A percentile compares a stretch with the other conserved stretches of the same genome.
Conservation (phyloP, 257 asterid genomes). For the Sherardia arvensis region DNA sequence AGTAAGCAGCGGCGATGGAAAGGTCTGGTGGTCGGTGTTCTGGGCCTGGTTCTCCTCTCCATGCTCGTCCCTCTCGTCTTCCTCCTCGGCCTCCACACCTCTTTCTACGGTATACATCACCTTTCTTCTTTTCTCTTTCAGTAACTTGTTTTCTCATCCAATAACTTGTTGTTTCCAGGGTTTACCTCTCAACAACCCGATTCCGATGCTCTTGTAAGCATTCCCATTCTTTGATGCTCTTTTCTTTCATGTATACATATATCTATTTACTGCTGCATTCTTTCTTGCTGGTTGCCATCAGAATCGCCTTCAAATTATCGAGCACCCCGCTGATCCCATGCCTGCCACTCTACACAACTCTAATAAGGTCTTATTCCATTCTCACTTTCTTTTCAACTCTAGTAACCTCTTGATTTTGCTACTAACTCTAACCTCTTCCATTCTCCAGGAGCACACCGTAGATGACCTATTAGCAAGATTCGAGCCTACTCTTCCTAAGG, state of each 20-base stretch:
- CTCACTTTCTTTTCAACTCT: too few relatives aligned
- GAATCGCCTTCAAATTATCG: constrained; percentile 32
- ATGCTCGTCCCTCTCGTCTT: constrained; percentile 89
- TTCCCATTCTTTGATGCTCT: constrained; percentile 6
- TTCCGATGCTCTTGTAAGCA: constrained; percentile 62
- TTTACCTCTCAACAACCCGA: constrained; percentile 39
- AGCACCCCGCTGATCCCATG: constrained; percentile 22
- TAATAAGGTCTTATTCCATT: constrained; percentile 29
- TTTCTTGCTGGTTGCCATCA: too few relatives aligned
- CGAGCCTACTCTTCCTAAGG: constrained; percentile 62
- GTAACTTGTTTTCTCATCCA: too few relatives aligned
- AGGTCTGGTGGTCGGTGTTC: constrained; percentile 63
- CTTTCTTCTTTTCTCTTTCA: constrained; percentile 25
- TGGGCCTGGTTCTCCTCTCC: constrained; percentile 76
- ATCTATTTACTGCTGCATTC: neutral
- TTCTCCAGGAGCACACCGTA: constrained; percentile 38
- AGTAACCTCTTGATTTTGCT: neutral
- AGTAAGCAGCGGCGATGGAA: constrained; percentile 78
- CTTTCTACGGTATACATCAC: too few relatives aligned
- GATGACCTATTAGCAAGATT: constrained; percentile 49
- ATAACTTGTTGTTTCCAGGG: constrained; percentile 40
- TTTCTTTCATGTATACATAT: neutral
- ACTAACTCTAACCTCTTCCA: neutral
- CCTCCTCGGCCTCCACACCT: constrained; percentile 70
- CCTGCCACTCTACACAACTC: constrained; percentile 28